A percentile compares a stretch with the other conserved stretches of the same genome.
Evolutionary conservation across 2,329 filamentous ascomycete species (phyloP).

Genomic region (Aspergillus latus): DNA sequence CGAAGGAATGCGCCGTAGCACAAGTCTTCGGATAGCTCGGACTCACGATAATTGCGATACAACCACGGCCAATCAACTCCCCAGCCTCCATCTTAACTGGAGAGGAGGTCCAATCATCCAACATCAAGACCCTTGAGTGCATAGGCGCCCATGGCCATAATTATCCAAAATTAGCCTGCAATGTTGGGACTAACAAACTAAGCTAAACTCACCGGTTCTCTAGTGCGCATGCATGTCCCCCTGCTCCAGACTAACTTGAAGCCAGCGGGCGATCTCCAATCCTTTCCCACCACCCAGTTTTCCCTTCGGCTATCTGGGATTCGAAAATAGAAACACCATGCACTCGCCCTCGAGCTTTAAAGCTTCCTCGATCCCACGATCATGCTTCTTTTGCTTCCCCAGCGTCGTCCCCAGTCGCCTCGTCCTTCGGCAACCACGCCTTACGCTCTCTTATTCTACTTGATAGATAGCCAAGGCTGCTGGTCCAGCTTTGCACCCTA

Average conservation of each 20-base stretch:
- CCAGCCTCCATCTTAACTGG: conserved; percentile 17
- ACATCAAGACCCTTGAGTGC: conserved; percentile 5
- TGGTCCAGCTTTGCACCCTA: conserved; percentile 41
- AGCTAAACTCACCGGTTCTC: conserved; percentile 19
- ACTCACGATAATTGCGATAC: conserved; percentile 14
- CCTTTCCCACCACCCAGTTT: conserved; percentile 20
- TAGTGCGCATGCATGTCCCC: conserved; percentile 17
- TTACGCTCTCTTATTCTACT: conserved; percentile 28
- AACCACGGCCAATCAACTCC: conserved; percentile 19
- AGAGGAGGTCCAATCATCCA: conserved; percentile 19
- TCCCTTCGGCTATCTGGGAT: conserved; percentile 20
- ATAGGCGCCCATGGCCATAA: conserved; percentile 24
- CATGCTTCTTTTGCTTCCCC: conserved; percentile 15
- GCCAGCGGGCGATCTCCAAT: conserved; percentile 19
- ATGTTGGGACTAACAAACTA: conserved; percentile 13
- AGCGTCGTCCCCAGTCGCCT: conserved; percentile 22
- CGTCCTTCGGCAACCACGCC: conserved; percentile 25
- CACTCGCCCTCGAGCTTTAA: conserved; percentile 21
- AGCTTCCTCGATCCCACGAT: conserved; percentile 24
- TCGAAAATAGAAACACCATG: conserved; percentile 28
- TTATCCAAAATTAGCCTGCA: conserved; percentile 26
- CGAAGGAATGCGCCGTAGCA: conserved; percentile 10
- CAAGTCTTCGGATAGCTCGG: conserved; percentile 10
- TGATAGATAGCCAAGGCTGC: conserved; percentile 42
- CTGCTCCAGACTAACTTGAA: conserved; percentile 13